Conservation (phyloP, 805 yeast species). For the Scheffersomyces amazonensis region DNA sequence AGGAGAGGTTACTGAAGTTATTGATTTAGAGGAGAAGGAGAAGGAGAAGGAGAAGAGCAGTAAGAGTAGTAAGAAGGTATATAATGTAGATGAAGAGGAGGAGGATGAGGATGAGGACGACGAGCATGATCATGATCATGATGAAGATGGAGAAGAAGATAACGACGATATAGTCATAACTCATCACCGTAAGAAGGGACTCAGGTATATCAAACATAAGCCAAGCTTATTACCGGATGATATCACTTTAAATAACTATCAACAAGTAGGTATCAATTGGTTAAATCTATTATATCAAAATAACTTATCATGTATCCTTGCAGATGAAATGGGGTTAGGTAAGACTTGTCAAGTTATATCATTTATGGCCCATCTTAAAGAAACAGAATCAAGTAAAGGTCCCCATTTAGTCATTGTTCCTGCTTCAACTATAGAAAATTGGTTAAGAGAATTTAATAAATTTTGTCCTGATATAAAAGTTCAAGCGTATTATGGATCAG, state of each 20-base stretch:
- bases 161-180: constrained; percentile 30
- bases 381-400: constrained; percentile 51
- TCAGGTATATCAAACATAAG: constrained; percentile 58
- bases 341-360: constrained; percentile 96
- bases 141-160: constrained; percentile 26
- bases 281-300: constrained; percentile 72
- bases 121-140: constrained; percentile 2
- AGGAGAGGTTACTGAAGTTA: constrained; percentile 15
- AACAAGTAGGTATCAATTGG: constrained; percentile 98
- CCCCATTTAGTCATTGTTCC: constrained; percentile 97
- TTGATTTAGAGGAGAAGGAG: constrained; percentile 24
- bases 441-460: constrained; percentile 91
- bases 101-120: constrained; percentile 5
- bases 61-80: too few relatives aligned
- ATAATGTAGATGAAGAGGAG: constrained; percentile 6
- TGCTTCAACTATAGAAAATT: constrained; percentile 92
- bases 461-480: constrained; percentile 81
- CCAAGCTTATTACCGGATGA: constrained; percentile 67
- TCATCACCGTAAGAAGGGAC: constrained; percentile 17
- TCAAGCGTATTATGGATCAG: constrained; percentile 92
- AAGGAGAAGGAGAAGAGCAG: too few relatives aligned
- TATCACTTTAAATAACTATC: constrained; percentile 78
- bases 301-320: constrained; percentile 84
- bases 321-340: constrained; percentile 99
- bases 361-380: constrained; percentile 81